Conservation (phyloP, 176 grass and related monocot genomes). For the Zea mays region DNA sequence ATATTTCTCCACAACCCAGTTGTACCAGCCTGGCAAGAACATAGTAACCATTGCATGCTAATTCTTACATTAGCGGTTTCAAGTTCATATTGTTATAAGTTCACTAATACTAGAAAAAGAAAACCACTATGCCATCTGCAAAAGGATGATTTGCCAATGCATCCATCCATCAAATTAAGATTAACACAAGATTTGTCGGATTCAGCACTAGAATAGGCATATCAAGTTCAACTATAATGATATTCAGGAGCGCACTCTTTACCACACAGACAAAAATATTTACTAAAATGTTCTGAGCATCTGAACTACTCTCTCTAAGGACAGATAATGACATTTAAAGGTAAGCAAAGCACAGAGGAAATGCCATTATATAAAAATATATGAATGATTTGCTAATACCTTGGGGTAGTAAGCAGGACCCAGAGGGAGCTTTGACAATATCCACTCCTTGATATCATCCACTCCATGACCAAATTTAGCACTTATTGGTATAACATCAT, state of each 20-base stretch:
- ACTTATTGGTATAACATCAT: slow-evolving; percentile 97
- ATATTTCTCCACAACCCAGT: not conserved
- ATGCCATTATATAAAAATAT: not conserved
- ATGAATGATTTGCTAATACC: slow-evolving; percentile 33
- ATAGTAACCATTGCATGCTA: not conserved
- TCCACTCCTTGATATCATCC: slow-evolving; percentile 91
- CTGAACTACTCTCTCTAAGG: not conserved
- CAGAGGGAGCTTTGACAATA: slow-evolving; percentile 83
- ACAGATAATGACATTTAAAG: not conserved
- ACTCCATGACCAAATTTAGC: slow-evolving; percentile 89
- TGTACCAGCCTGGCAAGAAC: not conserved
- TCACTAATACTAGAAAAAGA: slow-evolving; percentile 3
- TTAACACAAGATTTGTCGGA: not conserved
- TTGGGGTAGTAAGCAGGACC: slow-evolving; percentile 97
- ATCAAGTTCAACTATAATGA: not conserved
- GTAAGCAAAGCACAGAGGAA: not conserved
- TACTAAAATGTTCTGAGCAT: not conserved
- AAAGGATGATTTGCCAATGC: not conserved
- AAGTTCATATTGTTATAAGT: slow-evolving; percentile 5
- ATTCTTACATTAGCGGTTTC: not conserved
- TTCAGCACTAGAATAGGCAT: not conserved
- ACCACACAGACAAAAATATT: not conserved
- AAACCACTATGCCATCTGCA: not conserved
- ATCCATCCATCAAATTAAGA: slow-evolving; percentile 11
- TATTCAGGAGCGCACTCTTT: not conserved